Percentiles rank a stretch among this genome's conserved stretches.
Conservation (phyloP, 2,329 filamentous ascomycete species). For the Colletotrichum sp. region DNA sequence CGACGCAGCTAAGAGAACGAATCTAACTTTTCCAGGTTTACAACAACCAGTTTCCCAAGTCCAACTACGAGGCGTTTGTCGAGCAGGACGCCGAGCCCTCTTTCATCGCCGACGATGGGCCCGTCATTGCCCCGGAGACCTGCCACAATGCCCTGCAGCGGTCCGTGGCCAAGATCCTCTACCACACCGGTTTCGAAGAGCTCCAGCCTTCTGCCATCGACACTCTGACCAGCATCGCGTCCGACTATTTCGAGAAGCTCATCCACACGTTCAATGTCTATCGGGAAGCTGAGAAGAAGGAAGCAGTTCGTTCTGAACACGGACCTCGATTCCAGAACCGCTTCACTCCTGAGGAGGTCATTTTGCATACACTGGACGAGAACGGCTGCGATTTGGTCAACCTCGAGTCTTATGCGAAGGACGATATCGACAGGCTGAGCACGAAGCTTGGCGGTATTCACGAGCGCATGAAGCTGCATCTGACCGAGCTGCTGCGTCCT, state of each 20-base stretch:
- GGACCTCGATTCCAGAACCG: conserved; percentile 61
- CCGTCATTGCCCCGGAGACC: conserved; percentile 83
- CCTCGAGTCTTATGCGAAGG: conserved; percentile 86
- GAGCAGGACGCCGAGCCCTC: conserved; percentile 89
- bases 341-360: conserved; percentile 83
- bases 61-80: conserved; percentile 85
- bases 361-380: conserved; percentile 84
- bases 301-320: conserved; percentile 50
- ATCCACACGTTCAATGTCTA: conserved; percentile 81
- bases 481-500: conserved; percentile 91
- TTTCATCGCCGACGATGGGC: conserved; percentile 86
- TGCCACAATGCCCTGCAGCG: conserved; percentile 86
- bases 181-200: conserved; percentile 95
- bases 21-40: conserved; percentile 71
- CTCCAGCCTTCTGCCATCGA: conserved; percentile 95
- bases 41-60: conserved; percentile 97
- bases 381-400: conserved; percentile 83
- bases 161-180: conserved; percentile 92
- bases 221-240: conserved; percentile 85
- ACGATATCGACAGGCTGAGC: conserved; percentile 88
- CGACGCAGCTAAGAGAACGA: not conserved
- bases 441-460: conserved; percentile 83
- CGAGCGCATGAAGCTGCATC: conserved; percentile 91
- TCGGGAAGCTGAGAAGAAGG: conserved; percentile 79
- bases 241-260: conserved; percentile 88